A percentile compares a stretch with the other conserved stretches of the same genome.
Conservation (phyloP, 1,284 basidiomycete genomes). For the Anthracocystis walkeri region DNA sequence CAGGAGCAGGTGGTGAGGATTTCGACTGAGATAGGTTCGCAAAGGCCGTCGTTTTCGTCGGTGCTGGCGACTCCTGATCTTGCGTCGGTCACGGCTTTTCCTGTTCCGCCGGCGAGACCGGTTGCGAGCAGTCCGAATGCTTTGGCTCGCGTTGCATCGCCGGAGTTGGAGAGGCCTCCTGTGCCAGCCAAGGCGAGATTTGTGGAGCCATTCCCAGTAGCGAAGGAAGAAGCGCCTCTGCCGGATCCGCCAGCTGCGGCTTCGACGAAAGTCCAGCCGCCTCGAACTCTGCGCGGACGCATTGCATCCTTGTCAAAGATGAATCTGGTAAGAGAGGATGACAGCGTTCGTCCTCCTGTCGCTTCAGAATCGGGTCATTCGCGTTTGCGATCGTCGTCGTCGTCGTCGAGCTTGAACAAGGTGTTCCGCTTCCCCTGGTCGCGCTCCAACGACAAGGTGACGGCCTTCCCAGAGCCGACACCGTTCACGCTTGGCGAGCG, state of each 20-base stretch:
- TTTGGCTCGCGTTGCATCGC: slow-evolving; percentile 5
- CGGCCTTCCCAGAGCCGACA: slow-evolving; percentile 17
- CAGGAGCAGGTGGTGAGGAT: slow-evolving; percentile 41
- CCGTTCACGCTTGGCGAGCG: slow-evolving; percentile 21
- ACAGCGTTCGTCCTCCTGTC: not conserved
- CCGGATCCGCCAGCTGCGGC: not conserved
- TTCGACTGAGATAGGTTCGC: slow-evolving; percentile 36
- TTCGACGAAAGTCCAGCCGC: not conserved
- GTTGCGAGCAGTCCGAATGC: slow-evolving; percentile 1
- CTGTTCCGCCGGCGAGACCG: slow-evolving; percentile 11
- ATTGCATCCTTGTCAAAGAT: slow-evolving; percentile 29
- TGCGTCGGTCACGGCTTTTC: slow-evolving; percentile 6
- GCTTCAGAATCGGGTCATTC: slow-evolving; percentile 8
- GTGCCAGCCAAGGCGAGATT: slow-evolving; percentile 12
- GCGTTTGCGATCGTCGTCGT: slow-evolving; percentile 31
- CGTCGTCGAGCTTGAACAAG: slow-evolving; percentile 38
- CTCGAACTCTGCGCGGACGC: slow-evolving; percentile 26
- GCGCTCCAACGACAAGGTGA: slow-evolving; percentile 23
- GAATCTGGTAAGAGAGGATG: slow-evolving; percentile 10
- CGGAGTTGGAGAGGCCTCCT: slow-evolving; percentile 9
- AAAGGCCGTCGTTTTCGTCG: slow-evolving; percentile 29
- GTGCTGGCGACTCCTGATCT: slow-evolving; percentile 11
- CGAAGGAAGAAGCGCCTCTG: not conserved
- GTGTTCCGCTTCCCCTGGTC: slow-evolving; percentile 46
- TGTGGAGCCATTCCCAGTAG: slow-evolving; percentile 4